Conservation (phyloP, 495 filamentous ascomycete species). For the Podospora didyma region DNA sequence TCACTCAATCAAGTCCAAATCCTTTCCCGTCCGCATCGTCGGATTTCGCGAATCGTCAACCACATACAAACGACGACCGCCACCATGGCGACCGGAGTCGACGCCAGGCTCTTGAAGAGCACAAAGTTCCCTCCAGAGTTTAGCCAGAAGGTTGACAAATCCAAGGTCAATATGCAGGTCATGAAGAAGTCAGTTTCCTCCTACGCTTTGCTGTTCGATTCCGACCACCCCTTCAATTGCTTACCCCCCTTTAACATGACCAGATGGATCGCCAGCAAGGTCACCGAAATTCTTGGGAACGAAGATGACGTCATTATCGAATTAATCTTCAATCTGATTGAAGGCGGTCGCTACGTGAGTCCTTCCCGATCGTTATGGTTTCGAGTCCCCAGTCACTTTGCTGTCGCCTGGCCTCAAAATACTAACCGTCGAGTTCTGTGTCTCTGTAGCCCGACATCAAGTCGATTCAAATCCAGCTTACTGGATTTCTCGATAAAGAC, state of each 20-base stretch:
- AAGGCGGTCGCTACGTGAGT: constrained; percentile 75
- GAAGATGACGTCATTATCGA: constrained; percentile 96
- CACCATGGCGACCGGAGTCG: constrained; percentile 69
- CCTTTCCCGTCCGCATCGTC: not conserved
- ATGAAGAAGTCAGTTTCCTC: constrained; percentile 78
- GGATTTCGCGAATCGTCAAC: not conserved
- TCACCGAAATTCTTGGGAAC: constrained; percentile 78
- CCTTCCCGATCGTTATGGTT: too few relatives aligned
- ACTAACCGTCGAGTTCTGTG: not conserved
- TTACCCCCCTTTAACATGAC: not conserved
- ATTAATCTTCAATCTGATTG: constrained; percentile 84
- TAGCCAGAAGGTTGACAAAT: constrained; percentile 92
- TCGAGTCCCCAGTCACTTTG: not conserved
- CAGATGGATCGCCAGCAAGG: constrained; percentile 89
- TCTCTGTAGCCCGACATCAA: constrained; percentile 82
- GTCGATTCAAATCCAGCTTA: constrained; percentile 86
- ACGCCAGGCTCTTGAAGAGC: constrained; percentile 79
- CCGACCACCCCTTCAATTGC: not conserved
- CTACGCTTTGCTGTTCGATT: not conserved
- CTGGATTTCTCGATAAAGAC: constrained; percentile 92
- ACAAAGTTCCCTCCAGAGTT: constrained; percentile 96
- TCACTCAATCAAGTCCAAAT: constrained; percentile 1
- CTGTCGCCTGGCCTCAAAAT: not conserved
- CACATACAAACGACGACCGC: not conserved
- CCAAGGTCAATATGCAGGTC: constrained; percentile 92